These are phyloP conservation scores for Phalaenopsis equestris DNA, from an alignment of 106 monocot genomes.

Conservation along the genomic window DNA sequence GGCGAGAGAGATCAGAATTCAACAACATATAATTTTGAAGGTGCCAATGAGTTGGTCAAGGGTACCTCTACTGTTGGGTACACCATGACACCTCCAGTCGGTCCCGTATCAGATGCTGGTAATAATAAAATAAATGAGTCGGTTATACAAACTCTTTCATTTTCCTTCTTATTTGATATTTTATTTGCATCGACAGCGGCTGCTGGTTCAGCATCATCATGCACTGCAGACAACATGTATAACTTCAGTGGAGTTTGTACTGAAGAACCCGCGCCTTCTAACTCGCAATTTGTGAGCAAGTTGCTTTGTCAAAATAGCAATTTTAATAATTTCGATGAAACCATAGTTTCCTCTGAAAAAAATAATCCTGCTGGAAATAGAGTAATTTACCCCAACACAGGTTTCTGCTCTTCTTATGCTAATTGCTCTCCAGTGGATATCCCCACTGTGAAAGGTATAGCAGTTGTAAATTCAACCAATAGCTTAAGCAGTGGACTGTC, in stretches of 20 bases:
- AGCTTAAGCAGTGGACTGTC: slow-evolving; percentile 13
- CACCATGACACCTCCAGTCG: neutral
- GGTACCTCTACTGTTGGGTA: slow-evolving; percentile 5
- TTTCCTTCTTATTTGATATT: neutral
- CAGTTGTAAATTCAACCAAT: slow-evolving; percentile 14
- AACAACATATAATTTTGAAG: slow-evolving; percentile 10
- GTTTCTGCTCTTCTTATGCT: slow-evolving; percentile 7
- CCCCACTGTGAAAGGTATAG: slow-evolving; percentile 14
- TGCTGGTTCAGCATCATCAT: no score
- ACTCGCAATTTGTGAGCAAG: neutral
- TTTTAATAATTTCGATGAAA: slow-evolving; percentile 14
- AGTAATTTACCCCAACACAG: neutral
- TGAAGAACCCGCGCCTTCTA: slow-evolving; percentile 6
- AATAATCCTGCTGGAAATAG: no score
- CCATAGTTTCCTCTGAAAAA: no score
- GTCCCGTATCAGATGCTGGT: slow-evolving; percentile 37
- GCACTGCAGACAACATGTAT: neutral
- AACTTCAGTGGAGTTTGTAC: slow-evolving; percentile 11
- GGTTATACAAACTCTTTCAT: neutral
- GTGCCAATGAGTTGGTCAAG: slow-evolving; percentile 21
- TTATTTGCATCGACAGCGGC: neutral
- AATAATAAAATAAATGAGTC: slow-evolving; percentile 11
- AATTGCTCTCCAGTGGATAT: slow-evolving; percentile 18
- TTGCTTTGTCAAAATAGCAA: neutral
- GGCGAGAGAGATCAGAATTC: slow-evolving; percentile 18